These are phyloP conservation scores for Phytophthora fragariae DNA, from an alignment of 352 stramenopile genomes.

Conservation along the genomic window DNA sequence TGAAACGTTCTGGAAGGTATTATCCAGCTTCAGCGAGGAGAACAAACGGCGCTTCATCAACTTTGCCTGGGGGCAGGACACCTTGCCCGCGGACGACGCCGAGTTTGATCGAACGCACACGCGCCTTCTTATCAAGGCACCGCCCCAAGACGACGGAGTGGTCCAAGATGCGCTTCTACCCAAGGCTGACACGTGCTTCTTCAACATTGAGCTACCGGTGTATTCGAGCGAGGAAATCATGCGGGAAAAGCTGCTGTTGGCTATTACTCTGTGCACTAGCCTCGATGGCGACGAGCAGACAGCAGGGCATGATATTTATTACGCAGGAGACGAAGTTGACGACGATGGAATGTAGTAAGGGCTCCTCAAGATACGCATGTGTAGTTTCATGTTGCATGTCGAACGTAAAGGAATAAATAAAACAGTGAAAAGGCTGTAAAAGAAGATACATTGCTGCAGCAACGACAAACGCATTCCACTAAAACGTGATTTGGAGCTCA, in stretches of 20 bases:
- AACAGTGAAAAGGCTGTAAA: background rate
- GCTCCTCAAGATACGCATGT: background rate
- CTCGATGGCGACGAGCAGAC: constrained; percentile 83
- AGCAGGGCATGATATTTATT: constrained; percentile 72
- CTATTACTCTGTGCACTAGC: constrained; percentile 85
- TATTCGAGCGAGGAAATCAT: constrained; percentile 80
- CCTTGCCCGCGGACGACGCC: constrained; percentile 74
- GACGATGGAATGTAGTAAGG: constrained; percentile 64
- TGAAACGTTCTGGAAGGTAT: constrained; percentile 79
- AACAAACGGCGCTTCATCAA: constrained; percentile 89
- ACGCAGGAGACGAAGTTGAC: constrained; percentile 64
- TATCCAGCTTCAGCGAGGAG: constrained; percentile 66
- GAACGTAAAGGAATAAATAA: constrained; percentile 3
- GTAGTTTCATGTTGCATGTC: constrained; percentile 17
- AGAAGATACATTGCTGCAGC: constrained; percentile 12
- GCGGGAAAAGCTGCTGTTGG: constrained; percentile 71
- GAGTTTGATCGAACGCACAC: constrained; percentile 85
- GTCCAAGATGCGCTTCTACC: constrained; percentile 70
- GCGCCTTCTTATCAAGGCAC: constrained; percentile 75
- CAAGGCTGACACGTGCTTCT: constrained; percentile 88
- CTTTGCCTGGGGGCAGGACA: constrained; percentile 88
- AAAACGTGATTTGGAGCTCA: constrained; percentile 51
- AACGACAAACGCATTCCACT: constrained; percentile 3
- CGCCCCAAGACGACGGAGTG: constrained; percentile 36
- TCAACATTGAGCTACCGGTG: constrained; percentile 84